Conservation (phyloP, 306 rosid genomes). For the Trifolium subterraneum region DNA sequence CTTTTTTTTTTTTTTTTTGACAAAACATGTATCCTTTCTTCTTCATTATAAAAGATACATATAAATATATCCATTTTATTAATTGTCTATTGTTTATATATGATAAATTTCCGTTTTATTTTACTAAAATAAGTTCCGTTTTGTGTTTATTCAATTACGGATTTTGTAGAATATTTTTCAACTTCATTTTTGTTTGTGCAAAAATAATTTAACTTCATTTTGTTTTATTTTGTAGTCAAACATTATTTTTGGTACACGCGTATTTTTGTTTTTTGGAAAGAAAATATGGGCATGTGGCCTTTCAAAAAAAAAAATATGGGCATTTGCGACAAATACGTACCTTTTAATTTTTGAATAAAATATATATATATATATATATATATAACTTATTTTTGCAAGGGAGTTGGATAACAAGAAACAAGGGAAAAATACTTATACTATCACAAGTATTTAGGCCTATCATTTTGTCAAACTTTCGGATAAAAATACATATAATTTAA, state of each 20-base stretch:
- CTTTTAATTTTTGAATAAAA: too few species aligned
- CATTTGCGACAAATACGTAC: too few species aligned
- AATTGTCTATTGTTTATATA: neutral
- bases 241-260: neutral
- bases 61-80: neutral
- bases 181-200: neutral
- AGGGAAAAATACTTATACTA: too few species aligned
- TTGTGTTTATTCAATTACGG: neutral
- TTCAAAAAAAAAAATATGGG: too few species aligned
- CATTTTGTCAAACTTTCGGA: too few species aligned
- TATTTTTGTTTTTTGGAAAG: too few species aligned
- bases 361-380: too few species aligned
- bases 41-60: neutral
- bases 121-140: neutral
- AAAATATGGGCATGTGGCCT: too few species aligned
- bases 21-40: too few species aligned
- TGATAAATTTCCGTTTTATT: neutral
- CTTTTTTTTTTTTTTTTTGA: too few species aligned
- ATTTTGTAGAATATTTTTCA: neutral
- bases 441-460: too few species aligned
- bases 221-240: neutral
- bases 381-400: neutral
- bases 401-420: neutral
- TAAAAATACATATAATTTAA: too few species aligned
- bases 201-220: neutral